Evolutionary conservation across 352 stramenopile genomes (phyloP), one percentile per base, ranked within the genome.

Genomic region (Phytophthora syringae): DNA sequence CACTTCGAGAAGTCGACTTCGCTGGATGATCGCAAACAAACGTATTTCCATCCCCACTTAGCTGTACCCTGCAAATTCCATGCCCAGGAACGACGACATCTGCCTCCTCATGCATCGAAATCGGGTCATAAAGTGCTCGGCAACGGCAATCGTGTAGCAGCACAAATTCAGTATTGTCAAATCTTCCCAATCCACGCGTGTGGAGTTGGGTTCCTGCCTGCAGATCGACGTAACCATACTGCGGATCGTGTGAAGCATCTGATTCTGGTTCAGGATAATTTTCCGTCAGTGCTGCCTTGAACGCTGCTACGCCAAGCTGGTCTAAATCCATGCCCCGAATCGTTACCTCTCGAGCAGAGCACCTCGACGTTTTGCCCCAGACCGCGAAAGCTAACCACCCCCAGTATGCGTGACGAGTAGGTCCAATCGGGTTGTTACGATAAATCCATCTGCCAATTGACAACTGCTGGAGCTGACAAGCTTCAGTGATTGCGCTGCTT

Each of bases 381-480:
- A 56, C 18, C 12, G 50, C 50, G n/a, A 36, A 56, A 6, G 50
- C 32, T 7, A 56, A 9, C 50, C 50, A 56, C 13, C 28, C 30
- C 32, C 50, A 56, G 13, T 56, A 36, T 11, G 16, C 36, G 10
- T 42, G 13, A 13, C 13, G 36, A 42, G 15, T 16, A 21, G 36
- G 36, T 18, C 3, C 20, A 16, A 13, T 40, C 13, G 36, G 36
- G 3, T 10, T 42, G 16, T 42, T 42, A 20, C 15, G 16, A 20
- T 42, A 20, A 42, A 42, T 13, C 36, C 36, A 42, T 10, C 15
- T 42, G 16, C 36, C 36, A 21, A 42, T 42, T 20, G 36, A 42
- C 13, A 42, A 20, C 15, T 42, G 18, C 36, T 42, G 13, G 16
- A 42, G 36, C 9, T 20, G 9, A 13, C 16, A 5, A 4, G 36